Conservation (phyloP, 352 stramenopile species). For the Phytophthora melonis region DNA sequence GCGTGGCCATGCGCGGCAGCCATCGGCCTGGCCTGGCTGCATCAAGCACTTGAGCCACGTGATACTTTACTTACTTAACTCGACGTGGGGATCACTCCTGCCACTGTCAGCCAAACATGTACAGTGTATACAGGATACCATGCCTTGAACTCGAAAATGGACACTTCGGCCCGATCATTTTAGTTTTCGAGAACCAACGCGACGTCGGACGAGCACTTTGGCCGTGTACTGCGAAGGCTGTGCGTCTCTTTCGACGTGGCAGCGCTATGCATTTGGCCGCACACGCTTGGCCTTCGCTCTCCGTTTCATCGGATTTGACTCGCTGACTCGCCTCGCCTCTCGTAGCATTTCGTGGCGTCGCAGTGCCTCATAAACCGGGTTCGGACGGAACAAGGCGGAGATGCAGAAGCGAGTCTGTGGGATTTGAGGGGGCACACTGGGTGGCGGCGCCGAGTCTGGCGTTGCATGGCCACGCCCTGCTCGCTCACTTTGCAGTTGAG, state of each 20-base stretch:
- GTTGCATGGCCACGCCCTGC: conserved; percentile 30
- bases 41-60: conserved; percentile 28
- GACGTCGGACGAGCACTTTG: not conserved
- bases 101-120: too few relatives aligned
- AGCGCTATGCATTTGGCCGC: not conserved
- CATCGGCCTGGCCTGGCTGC: conserved; percentile 13
- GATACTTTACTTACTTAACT: not conserved
- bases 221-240: too few relatives aligned
- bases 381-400: conserved; percentile 13
- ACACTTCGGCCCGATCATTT: too few relatives aligned
- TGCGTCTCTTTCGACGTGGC: not conserved
- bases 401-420: conserved; percentile 19
- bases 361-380: conserved; percentile 21
- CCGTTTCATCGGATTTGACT: conserved; percentile 25
- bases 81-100: too few relatives aligned
- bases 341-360: conserved; percentile 23
- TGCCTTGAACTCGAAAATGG: too few relatives aligned
- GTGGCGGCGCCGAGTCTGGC: conserved; percentile 25
- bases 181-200: too few relatives aligned
- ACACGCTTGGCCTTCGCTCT: conserved; percentile 2
- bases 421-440: conserved; percentile 30
- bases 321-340: conserved; percentile 23
- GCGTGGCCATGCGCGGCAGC: not conserved
- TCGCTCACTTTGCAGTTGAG: conserved; percentile 26
- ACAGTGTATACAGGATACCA: too few relatives aligned